Conservation (phyloP, 257 asterid species). For the Gardenia jasminoides region DNA sequence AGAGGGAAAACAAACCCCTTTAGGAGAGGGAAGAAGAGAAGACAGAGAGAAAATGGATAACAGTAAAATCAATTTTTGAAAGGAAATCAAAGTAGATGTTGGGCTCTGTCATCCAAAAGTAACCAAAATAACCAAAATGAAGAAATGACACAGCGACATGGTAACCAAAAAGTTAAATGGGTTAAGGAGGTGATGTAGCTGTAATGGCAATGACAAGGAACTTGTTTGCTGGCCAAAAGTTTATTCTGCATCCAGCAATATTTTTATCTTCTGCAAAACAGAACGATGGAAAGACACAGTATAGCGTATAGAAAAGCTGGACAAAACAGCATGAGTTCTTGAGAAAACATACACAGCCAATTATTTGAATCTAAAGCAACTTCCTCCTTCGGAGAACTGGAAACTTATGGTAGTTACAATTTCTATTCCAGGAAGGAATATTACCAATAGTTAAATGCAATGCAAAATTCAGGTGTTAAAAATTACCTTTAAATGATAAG, state of each 20-base stretch:
- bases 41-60: not conserved
- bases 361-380: not conserved
- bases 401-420: not conserved
- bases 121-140: not conserved
- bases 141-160: not conserved
- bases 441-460: not conserved
- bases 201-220: not conserved
- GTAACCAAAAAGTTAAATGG: not conserved
- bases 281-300: not conserved
- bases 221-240: not conserved
- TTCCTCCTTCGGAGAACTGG: not conserved
- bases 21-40: slow-evolving; percentile 1
- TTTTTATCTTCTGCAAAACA: not conserved
- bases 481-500: slow-evolving; percentile 69
- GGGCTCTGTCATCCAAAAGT: not conserved
- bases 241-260: not conserved
- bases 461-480: not conserved
- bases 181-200: not conserved
- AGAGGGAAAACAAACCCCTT: slow-evolving; percentile 2
- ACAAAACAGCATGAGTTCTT: not conserved
- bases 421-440: not conserved
- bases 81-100: not conserved
- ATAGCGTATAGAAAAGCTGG: not conserved
- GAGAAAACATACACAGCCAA: not conserved
- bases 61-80: not conserved